phyloP scores from a whole-genome alignment of 371 early-diverging fungal species.

The Mucor indicus region DNA sequence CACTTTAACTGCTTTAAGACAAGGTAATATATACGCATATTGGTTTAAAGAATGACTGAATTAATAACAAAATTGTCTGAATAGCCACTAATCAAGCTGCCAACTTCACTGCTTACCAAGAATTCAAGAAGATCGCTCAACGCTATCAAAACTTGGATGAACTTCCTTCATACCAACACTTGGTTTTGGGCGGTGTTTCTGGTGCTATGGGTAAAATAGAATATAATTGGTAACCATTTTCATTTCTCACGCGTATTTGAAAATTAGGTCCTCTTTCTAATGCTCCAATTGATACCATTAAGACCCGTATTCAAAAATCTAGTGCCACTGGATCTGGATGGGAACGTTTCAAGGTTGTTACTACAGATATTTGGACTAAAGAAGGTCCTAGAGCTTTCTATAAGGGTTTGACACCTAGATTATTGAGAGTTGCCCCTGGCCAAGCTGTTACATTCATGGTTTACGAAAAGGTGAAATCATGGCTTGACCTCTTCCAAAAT shows the following conservation, averaged over 20 bases:
- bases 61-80: not conserved
- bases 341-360: slow-evolving; percentile 73
- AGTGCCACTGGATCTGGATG: slow-evolving; percentile 75
- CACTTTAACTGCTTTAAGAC: slow-evolving; percentile 90
- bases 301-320: slow-evolving; percentile 93
- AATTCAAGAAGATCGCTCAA: slow-evolving; percentile 70
- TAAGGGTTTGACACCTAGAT: slow-evolving; percentile 93
- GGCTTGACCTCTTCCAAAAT: slow-evolving; percentile 61
- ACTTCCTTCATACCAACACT: slow-evolving; percentile 90
- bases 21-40: slow-evolving; percentile 73
- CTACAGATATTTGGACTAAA: slow-evolving; percentile 72
- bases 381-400: slow-evolving; percentile 95
- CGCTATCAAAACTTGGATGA: slow-evolving; percentile 73
- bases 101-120: slow-evolving; percentile 97
- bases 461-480: slow-evolving; percentile 78
- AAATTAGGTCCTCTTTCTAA: slow-evolving; percentile 91
- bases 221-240: too few relatives aligned
- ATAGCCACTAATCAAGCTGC: slow-evolving; percentile 97
- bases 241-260: too few relatives aligned
- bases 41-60: too few relatives aligned
- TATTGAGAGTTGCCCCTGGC: slow-evolving; percentile 87
- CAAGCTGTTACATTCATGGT: slow-evolving; percentile 88
- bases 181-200: slow-evolving; percentile 88
- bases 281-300: slow-evolving; percentile 97
- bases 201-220: slow-evolving; percentile 89